Percentiles rank a stretch among this genome's conserved stretches.
These are phyloP conservation scores for Pyracantha coccinea DNA, from an alignment of 331 rosid genomes.

Conservation along the genomic window DNA sequence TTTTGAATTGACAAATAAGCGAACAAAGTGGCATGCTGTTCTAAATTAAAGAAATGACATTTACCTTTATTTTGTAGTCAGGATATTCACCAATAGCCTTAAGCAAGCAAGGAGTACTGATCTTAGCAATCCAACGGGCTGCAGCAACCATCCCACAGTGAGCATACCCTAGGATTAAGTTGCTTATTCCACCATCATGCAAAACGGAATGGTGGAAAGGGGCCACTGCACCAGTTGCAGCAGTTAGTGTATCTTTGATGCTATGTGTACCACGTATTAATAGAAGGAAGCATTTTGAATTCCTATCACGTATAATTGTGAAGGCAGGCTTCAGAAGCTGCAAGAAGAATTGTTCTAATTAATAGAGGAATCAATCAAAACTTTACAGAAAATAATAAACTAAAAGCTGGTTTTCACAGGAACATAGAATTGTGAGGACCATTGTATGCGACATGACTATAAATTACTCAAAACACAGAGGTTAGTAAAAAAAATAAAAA, in stretches of 20 bases:
- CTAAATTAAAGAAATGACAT: neutral
- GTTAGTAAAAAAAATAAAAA: neutral
- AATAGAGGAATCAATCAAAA: constrained; percentile 9
- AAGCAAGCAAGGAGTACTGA: constrained; percentile 70
- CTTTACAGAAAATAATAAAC: neutral
- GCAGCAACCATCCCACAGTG: constrained; percentile 99
- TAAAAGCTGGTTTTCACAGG: neutral
- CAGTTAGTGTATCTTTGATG: constrained; percentile 93
- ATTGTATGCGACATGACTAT: neutral
- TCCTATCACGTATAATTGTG: constrained; percentile 64
- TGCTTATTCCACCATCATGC: constrained; percentile 94
- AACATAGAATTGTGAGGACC: neutral
- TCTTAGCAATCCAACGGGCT: constrained; percentile 98
- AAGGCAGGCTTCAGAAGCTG: constrained; percentile 97
- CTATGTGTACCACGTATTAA: constrained; percentile 97
- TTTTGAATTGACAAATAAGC: neutral
- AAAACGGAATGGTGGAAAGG: constrained; percentile 93
- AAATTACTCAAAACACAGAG: neutral
- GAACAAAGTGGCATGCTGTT: neutral
- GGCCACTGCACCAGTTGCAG: constrained; percentile 93
- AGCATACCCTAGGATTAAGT: constrained; percentile 90
- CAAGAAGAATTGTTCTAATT: constrained; percentile 19
- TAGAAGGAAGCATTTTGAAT: constrained; percentile 77
- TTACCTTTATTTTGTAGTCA: constrained; percentile 71
- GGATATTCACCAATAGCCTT: constrained; percentile 73